Percentiles rank a stretch among this genome's conserved stretches.
Evolutionary conservation across 2,329 filamentous ascomycete genomes (phyloP).

Genomic region (Trichoderma polysporum): DNA sequence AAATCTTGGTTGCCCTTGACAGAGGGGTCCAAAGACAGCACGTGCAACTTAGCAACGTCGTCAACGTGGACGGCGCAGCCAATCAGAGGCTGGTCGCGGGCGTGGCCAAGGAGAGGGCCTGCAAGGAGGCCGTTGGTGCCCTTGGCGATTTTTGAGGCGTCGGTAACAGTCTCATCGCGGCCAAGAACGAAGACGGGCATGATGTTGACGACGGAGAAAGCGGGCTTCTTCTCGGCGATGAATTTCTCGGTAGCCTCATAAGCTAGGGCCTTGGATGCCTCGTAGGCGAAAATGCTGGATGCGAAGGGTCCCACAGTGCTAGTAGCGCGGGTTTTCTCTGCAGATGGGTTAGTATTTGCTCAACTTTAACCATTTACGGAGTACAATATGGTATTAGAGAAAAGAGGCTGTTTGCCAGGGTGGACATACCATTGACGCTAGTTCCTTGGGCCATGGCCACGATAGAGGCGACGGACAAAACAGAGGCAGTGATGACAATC

Average conservation of each 20-base stretch:
- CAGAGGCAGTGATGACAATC: conserved; percentile 45
- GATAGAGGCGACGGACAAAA: conserved; percentile 26
- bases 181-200: conserved; percentile 40
- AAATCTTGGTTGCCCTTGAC: conserved; percentile 18
- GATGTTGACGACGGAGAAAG: conserved; percentile 38
- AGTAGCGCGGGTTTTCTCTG: background rate
- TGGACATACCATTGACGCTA: conserved; percentile 10
- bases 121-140: conserved; percentile 39
- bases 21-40: background rate
- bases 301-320: conserved; percentile 29
- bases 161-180: conserved; percentile 34
- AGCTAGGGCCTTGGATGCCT: conserved; percentile 37
- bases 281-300: conserved; percentile 36
- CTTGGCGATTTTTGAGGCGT: conserved; percentile 19
- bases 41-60: conserved; percentile 24
- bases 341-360: background rate
- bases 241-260: conserved; percentile 36
- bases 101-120: conserved; percentile 35
- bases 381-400: background rate
- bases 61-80: conserved; percentile 27
- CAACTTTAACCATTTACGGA: background rate
- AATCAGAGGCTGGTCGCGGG: conserved; percentile 25
- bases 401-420: too few species aligned
- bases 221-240: conserved; percentile 33
- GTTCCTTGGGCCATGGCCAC: background rate